Evolutionary conservation across 345 rosid genomes (phyloP), one percentile per base, ranked within the genome.

Genomic region (Cardamine chenopodiifolia): DNA sequence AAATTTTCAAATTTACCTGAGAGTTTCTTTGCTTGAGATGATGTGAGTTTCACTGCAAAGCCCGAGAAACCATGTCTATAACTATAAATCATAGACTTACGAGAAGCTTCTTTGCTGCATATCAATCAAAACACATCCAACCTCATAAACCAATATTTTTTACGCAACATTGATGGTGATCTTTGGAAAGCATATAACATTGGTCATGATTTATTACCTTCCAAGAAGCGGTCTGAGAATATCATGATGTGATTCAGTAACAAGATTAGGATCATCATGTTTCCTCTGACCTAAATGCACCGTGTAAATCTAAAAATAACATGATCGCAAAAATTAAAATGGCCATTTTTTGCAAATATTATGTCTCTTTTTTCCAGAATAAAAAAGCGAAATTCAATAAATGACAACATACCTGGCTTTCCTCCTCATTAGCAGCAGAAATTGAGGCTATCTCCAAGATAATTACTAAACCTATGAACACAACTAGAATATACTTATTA

Each of bases 51-150:
- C 13, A 89, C 96, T 53, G 96, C 88, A 74, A 90, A 90, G 26
- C 93, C 93, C 5, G 93, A 88, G 73, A 90, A 88, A 42, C 89
- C 89, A 79, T 88, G 90, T 79, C 81, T 84, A 75, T 87, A 90
- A 78, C 89, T 87, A 76, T 90, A 87, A 66, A 90, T 83, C 83
- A 90, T 82, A 73, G 70, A 80, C 68, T 82, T 69, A 57, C 72
- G 68, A 9, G 89, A 87, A 7, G 80, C 72, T 74, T 84, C 75
- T 69, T 80, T 83, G 84, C 91, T 88, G 87, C 83, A 82, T 6
- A 74, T 53, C 20, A 70, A 7, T 56, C 8, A 47, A 70, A 26
- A 44, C 18, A 19, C 57, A 68, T 47, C 48, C 7, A 62, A 63
- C 18, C 39, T 54, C 14, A 15, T 31, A 67, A 76, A 70, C 52